A percentile compares a stretch with the other conserved stretches of the same genome.
Evolutionary conservation across 768 basidiomycete species (phyloP).

Genomic region (Podaxis sp.): DNA sequence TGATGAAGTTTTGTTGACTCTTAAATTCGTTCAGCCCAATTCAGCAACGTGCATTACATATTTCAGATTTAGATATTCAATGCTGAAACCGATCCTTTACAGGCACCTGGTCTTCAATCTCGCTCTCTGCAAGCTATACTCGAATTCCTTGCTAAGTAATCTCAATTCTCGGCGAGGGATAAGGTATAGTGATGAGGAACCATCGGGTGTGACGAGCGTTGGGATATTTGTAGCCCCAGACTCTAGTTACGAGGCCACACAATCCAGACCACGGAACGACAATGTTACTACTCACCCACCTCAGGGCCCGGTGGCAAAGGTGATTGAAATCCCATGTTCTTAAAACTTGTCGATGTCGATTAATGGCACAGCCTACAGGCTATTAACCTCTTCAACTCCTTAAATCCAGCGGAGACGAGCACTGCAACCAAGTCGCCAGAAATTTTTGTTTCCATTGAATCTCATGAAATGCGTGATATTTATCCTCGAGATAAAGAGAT

Average conservation of each 20-base stretch:
- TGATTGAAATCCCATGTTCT: too few species aligned
- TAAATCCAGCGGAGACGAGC: neutral
- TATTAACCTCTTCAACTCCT: neutral
- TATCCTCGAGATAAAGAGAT: neutral
- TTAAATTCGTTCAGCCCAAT: neutral
- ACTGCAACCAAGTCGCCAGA: neutral
- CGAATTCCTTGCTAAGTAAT: neutral
- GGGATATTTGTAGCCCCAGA: neutral
- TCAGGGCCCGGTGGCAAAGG: too few species aligned
- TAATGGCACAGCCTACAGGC: neutral
- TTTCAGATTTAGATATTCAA: neutral
- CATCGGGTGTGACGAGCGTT: neutral
- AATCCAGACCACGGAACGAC: neutral
- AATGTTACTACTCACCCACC: too few species aligned
- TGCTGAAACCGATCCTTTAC: neutral
- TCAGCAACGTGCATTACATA: neutral
- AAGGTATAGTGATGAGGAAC: neutral
- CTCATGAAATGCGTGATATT: neutral
- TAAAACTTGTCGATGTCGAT: neutral
- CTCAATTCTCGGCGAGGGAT: neutral
- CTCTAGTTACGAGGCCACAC: neutral
- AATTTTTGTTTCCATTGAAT: neutral
- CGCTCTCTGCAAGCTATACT: conserved; percentile 4
- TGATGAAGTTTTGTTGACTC: neutral
- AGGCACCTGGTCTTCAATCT: neutral